Conservation (phyloP, 257 asterid genomes). For the Coffea eugenioides region DNA sequence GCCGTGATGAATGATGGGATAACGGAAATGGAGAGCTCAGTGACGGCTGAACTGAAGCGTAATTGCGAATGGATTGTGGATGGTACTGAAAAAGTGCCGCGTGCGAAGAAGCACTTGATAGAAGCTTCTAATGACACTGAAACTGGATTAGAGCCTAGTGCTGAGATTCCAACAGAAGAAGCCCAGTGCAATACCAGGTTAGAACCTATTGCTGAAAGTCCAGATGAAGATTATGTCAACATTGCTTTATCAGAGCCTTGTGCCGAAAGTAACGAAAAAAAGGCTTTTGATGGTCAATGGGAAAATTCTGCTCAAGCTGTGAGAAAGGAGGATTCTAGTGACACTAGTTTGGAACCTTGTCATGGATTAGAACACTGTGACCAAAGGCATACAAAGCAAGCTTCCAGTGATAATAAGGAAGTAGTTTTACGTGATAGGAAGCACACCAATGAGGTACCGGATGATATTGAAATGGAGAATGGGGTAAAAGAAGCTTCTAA, state of each 20-base stretch:
- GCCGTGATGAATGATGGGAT: slow-evolving; percentile 25
- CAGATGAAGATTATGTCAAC: slow-evolving; percentile 4
- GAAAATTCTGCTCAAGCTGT: slow-evolving; percentile 19
- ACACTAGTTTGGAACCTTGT: background rate
- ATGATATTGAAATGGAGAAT: slow-evolving; percentile 36
- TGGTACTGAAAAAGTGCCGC: slow-evolving; percentile 30
- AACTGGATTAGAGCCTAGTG: slow-evolving; percentile 22
- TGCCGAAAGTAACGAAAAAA: slow-evolving; percentile 17
- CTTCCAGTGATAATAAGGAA: slow-evolving; percentile 21
- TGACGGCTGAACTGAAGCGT: slow-evolving; percentile 33
- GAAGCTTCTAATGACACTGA: slow-evolving; percentile 18
- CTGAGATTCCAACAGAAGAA: slow-evolving; percentile 18
- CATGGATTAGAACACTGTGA: slow-evolving; percentile 23
- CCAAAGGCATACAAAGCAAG: slow-evolving; percentile 25
- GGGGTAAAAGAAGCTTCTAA: slow-evolving; percentile 66
- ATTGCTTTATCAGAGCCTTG: slow-evolving; percentile 24
- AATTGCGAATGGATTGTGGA: slow-evolving; percentile 28
- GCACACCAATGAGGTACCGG: slow-evolving; percentile 28
- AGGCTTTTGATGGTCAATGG: slow-evolving; percentile 13
- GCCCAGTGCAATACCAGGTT: slow-evolving; percentile 14
- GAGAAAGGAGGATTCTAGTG: slow-evolving; percentile 17
- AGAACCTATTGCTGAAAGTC: slow-evolving; percentile 25
- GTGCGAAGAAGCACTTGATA: slow-evolving; percentile 33
- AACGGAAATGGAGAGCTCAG: slow-evolving; percentile 36
- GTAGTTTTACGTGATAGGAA: slow-evolving; percentile 22